A percentile compares a stretch with the other conserved stretches of the same genome.
phyloP scores from a whole-genome alignment of 148 eudicot species.

The Camellia granthamiana region DNA sequence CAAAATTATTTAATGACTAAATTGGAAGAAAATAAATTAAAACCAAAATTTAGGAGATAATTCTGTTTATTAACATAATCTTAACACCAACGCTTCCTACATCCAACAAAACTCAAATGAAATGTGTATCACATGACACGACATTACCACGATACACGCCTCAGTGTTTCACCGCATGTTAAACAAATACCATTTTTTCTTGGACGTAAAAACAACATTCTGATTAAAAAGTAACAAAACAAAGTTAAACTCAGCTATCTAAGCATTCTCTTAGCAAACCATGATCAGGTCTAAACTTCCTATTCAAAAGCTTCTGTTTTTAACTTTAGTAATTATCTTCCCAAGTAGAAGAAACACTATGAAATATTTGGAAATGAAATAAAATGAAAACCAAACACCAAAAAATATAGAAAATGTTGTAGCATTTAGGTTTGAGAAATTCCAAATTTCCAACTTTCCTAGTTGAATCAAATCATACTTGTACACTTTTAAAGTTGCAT shows the following conservation, averaged over 20 bases:
- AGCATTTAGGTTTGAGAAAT: not conserved
- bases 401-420: not conserved
- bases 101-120: not conserved
- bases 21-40: not conserved
- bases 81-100: not conserved
- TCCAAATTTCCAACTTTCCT: not conserved
- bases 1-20: not conserved
- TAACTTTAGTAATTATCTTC: no score
- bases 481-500: no score
- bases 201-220: not conserved
- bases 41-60: not conserved
- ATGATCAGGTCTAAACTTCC: not conserved
- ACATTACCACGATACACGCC: not conserved
- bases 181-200: not conserved
- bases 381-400: not conserved
- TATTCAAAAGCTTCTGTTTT: not conserved
- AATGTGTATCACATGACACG: not conserved
- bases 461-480: not conserved
- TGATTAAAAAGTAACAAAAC: not conserved
- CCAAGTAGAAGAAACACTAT: not conserved
- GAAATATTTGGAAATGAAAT: not conserved
- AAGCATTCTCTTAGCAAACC: not conserved
- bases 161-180: not conserved
- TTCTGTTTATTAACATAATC: not conserved
- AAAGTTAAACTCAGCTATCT: not conserved